Base-by-base conservation (phyloP, 352 stramenopile genomes). In the Phytophthora litchii region DNA sequence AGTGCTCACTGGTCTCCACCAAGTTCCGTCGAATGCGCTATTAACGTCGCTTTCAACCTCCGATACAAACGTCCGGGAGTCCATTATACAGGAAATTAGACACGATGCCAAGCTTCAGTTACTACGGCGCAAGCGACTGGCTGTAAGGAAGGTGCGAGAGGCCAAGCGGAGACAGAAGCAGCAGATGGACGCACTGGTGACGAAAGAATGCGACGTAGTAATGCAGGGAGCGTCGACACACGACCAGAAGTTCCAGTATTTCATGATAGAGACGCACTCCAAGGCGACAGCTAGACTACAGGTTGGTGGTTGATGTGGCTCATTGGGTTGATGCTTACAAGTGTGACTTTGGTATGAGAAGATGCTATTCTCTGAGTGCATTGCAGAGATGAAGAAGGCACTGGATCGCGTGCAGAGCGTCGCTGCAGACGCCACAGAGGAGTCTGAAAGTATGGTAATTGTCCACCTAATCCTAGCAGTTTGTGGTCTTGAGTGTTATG, bases 391-490 rank as follows among this genome's bases (percentile, higher is more conserved):
- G 47, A 71, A 76, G 57, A 77, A 74, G 40, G 72, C 66, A 14
- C 40, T 78, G 0, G 31, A 64, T 25, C 62, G 66, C 35, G 66
- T 81, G 42, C 59, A 81, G 3, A 36, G 32, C 32, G 13, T 75
- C 27, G 48, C 63, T 14, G 27, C 47, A 32, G 55, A 77, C 41
- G 59, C 29, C 43, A 40, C 50, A 2, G 58, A 75, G 23, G 55
- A 61, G 62, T 71, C 59, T 52, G 63, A 76, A 72, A 74, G 58
- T 74, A 75, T 65, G 72, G 72, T 81, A 76, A 73, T 56, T 43
- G 50, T 27, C 41, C 42, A 32, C 20, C 35, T 8, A 48, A 25
- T 43, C 20, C 25, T 14, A 48, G 35, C 34, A 23, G 4, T 19
- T 23, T 44, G 4, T 38, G 11, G 7, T 34, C 10, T 4, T 34